These are phyloP conservation scores for Aspergillus brunneoviolaceus DNA, from an alignment of 2,329 filamentous ascomycete genomes.

Conservation along the genomic window DNA sequence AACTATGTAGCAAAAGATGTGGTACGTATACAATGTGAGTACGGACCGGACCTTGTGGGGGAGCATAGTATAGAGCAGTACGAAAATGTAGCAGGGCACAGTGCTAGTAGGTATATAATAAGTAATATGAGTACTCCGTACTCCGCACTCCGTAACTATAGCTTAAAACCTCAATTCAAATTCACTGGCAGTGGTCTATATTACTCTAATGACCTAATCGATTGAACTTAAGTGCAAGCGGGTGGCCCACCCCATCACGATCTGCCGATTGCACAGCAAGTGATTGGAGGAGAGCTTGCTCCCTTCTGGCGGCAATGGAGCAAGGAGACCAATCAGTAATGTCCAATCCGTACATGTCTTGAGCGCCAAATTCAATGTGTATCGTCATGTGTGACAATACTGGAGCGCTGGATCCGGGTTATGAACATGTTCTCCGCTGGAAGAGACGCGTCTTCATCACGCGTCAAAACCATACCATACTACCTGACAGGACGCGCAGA, in stretches of 20 bases:
- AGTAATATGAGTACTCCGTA: no score
- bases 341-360: neutral
- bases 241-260: constrained; percentile 8
- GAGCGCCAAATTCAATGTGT: constrained; percentile 9
- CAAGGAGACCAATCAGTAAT: constrained; percentile 14
- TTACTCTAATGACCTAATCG: no score
- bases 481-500: constrained; percentile 9
- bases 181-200: no score
- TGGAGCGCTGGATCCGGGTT: neutral
- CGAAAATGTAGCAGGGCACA: no score
- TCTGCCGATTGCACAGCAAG: constrained; percentile 14
- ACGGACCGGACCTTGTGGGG: no score
- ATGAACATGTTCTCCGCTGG: neutral
- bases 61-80: no score
- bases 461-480: constrained; percentile 32
- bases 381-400: constrained; percentile 24
- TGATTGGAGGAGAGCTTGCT: constrained; percentile 13
- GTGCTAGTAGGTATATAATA: no score
- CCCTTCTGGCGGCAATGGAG: constrained; percentile 13
- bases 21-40: no score
- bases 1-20: no score
- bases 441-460: constrained; percentile 29
- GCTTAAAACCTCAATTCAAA: no score
- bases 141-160: no score
- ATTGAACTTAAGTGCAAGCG: neutral